Percentiles rank a stretch among this genome's conserved stretches.
phyloP scores from a whole-genome alignment of 1,284 basidiomycete genomes.

The Fistulina hepatica region DNA sequence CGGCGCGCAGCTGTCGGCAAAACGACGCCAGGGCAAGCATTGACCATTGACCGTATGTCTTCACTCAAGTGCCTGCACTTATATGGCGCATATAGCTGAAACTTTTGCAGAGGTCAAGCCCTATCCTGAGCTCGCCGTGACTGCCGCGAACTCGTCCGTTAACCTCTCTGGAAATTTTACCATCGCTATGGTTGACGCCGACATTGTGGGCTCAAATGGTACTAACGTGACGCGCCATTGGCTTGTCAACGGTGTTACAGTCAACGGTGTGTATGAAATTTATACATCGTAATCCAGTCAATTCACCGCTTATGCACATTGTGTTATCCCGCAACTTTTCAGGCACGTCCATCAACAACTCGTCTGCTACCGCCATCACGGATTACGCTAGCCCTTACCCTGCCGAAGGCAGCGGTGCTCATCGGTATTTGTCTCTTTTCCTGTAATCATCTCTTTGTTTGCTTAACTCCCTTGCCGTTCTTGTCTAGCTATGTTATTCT shows the following conservation, averaged over 20 bases:
- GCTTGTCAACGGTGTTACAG: slow-evolving; percentile 59
- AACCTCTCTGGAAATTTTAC: slow-evolving; percentile 42
- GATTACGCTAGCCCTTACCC: slow-evolving; percentile 68
- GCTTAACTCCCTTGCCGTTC: slow-evolving; percentile 3
- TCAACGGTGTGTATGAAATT: slow-evolving; percentile 29
- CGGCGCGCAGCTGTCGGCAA: slow-evolving; percentile 29
- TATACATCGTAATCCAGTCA: too few relatives aligned
- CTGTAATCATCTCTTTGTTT: slow-evolving; percentile 11
- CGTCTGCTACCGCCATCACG: slow-evolving; percentile 45
- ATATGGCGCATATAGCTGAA: neutral
- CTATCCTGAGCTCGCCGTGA: slow-evolving; percentile 39
- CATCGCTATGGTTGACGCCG: slow-evolving; percentile 64
- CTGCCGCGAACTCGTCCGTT: slow-evolving; percentile 35
- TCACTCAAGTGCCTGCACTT: slow-evolving; percentile 1
- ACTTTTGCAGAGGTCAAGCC: slow-evolving; percentile 36
- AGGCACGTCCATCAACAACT: slow-evolving; percentile 36
- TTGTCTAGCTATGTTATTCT: slow-evolving; percentile 51
- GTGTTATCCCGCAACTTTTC: slow-evolving; percentile 2
- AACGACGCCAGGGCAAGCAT: slow-evolving; percentile 46
- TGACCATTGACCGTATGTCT: slow-evolving; percentile 44
- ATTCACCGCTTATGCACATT: slow-evolving; percentile 1
- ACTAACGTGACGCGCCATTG: slow-evolving; percentile 61
- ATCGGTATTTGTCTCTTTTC: too few relatives aligned
- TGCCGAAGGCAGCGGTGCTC: slow-evolving; percentile 53
- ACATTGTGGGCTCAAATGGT: slow-evolving; percentile 45